Evolutionary conservation across 495 filamentous ascomycete genomes (phyloP).

Genomic region (Chaetomium tenue): DNA sequence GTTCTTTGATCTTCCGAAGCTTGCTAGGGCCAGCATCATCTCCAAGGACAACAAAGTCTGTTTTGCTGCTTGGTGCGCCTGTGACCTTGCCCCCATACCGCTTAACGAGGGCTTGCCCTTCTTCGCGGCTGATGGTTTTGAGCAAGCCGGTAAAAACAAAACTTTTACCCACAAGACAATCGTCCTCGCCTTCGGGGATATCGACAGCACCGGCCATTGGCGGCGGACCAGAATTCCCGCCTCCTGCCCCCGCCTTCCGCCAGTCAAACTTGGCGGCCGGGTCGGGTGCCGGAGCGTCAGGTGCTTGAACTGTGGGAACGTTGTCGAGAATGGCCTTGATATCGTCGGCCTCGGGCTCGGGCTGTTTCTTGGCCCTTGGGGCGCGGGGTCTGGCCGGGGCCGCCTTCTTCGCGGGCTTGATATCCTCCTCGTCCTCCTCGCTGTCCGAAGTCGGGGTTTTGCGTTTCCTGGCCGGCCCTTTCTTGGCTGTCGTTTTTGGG

Average conservation of each 20-base stretch:
- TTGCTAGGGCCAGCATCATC: constrained; percentile 92
- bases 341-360: constrained; percentile 58
- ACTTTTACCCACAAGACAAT: constrained; percentile 86
- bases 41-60: constrained; percentile 88
- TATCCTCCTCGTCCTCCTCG: constrained; percentile 46
- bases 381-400: constrained; percentile 52
- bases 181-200: constrained; percentile 78
- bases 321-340: constrained; percentile 83
- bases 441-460: constrained; percentile 48
- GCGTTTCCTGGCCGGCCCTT: constrained; percentile 47
- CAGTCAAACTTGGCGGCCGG: constrained; percentile 71
- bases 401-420: constrained; percentile 56
- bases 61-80: constrained; percentile 81
- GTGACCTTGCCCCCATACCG: constrained; percentile 91
- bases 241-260: constrained; percentile 50
- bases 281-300: constrained; percentile 69
- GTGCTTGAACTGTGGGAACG: constrained; percentile 76
- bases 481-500: constrained; percentile 40
- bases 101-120: constrained; percentile 84
- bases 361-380: constrained; percentile 58
- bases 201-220: constrained; percentile 63
- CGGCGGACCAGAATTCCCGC: constrained; percentile 58
- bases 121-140: constrained; percentile 74
- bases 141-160: constrained; percentile 98
- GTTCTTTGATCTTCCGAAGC: constrained; percentile 75